Evolutionary conservation across 2,329 filamentous ascomycete genomes (phyloP), one percentile per base, ranked within the genome.

Genomic region (Fusarium sp.): DNA sequence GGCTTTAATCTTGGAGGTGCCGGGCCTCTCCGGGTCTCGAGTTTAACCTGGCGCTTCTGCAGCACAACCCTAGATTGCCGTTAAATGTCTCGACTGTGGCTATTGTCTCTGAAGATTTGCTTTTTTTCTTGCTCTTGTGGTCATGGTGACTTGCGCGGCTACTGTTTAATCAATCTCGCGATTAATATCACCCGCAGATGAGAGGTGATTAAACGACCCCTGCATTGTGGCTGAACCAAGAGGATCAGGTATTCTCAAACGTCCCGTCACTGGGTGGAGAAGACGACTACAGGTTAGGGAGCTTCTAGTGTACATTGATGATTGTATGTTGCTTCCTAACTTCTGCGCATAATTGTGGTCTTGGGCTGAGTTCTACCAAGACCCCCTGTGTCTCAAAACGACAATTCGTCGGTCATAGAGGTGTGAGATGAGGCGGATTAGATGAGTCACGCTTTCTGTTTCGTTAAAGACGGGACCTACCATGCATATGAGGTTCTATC

Each of bases 191-290:
- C 60, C 58, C 33, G 59, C 61, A 73, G 61, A 60, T 66, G 66
- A 73, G 61, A 67, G 61, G 71, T 58, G 61, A 60, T 71, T 73
- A 64, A 67, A 60, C 49, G 53, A 57, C 40, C 44, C 56, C 28
- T 67, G 61, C 54, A 58, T 54, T 32, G 37, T 64, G 66, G 70
- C 49, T 60, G 50, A 47, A 56, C 56, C 35, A 44, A 57, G 46
- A 57, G 63, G 58, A 60, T 57, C 62, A 60, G 60, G 46, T 52
- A 65, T 53, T 50, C 50, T 33, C 37, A 46, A 54, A 38, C 28
- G 43, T 53, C 67, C 72, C 66, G 72, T 68, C 49, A 49, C 21
- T 40, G 44, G 19, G 49, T 44, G 58, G 58, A 49, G 47, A 53
- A 30, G 50, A 58, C 30, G 33, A 61, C 40, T 57, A 43, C 35